Percentiles rank a stretch among this genome's conserved stretches.
These are phyloP conservation scores for Musa schizocarpa DNA, from an alignment of 176 grass and related monocot genomes.

Conservation along the genomic window DNA sequence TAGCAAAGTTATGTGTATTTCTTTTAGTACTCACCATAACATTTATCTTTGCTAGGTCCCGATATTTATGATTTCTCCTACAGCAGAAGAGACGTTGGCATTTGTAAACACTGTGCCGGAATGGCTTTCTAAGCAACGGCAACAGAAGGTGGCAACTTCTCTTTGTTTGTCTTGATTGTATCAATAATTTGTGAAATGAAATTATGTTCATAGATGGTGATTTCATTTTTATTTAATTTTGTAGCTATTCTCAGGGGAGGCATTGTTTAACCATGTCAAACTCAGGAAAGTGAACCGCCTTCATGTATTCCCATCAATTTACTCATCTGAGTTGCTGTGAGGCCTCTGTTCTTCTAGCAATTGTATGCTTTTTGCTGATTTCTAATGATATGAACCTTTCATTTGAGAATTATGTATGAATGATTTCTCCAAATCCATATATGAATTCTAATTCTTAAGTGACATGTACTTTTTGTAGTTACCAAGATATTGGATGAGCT, in stretches of 20 bases:
- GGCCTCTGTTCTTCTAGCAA: constrained; percentile 18
- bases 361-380: constrained; percentile 4
- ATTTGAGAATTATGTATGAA: constrained; percentile 8
- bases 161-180: constrained; percentile 1
- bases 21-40: constrained; percentile 3
- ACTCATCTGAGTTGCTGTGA: constrained; percentile 64
- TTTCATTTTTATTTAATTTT: constrained; percentile 19
- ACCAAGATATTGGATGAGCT: neutral
- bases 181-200: neutral
- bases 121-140: constrained; percentile 82
- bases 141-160: constrained; percentile 64
- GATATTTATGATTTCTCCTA: constrained; percentile 74
- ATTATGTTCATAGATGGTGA: constrained; percentile 1
- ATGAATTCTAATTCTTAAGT: neutral
- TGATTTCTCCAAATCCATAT: neutral
- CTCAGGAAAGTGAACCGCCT: constrained; percentile 62
- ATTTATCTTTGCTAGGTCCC: constrained; percentile 40
- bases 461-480: neutral
- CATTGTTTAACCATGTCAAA: constrained; percentile 65
- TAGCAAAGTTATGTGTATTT: neutral
- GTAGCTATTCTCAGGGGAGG: constrained; percentile 72
- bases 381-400: constrained; percentile 11
- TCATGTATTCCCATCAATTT: constrained; percentile 44
- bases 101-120: constrained; percentile 71
- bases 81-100: constrained; percentile 49